Conservation (phyloP, 306 rosid genomes). For the Cicer arietinum region DNA sequence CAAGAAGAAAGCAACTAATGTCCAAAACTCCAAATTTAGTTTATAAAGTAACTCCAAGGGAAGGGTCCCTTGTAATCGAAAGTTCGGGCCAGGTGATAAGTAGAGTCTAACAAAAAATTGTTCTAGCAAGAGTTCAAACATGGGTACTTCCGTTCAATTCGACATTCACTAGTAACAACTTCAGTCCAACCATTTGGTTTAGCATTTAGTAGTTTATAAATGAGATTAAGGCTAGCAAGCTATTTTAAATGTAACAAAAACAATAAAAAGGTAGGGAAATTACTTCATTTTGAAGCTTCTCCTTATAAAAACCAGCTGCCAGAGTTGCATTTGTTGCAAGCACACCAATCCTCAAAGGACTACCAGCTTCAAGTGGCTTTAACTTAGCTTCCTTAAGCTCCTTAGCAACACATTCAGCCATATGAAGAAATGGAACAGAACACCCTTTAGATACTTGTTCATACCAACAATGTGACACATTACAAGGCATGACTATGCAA, state of each 20-base stretch:
- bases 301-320: slow-evolving; percentile 74
- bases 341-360: slow-evolving; percentile 73
- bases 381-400: slow-evolving; percentile 88
- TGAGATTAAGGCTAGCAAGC: slow-evolving; percentile 11
- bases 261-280: slow-evolving; percentile 16
- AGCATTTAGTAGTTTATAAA: background rate
- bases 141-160: too few species aligned
- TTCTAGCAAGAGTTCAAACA: background rate
- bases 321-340: slow-evolving; percentile 70
- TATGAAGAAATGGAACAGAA: slow-evolving; percentile 74
- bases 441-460: slow-evolving; percentile 70
- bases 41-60: background rate
- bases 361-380: slow-evolving; percentile 87
- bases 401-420: slow-evolving; percentile 77
- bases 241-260: background rate
- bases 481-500: slow-evolving; percentile 90
- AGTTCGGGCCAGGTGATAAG: too few species aligned
- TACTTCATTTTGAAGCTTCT: slow-evolving; percentile 84
- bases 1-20: background rate
- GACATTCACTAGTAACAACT: too few species aligned
- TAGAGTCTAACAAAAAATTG: too few species aligned
- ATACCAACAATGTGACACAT: slow-evolving; percentile 80
- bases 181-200: too few species aligned
- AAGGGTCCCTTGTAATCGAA: too few species aligned
- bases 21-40: background rate